Evolutionary conservation across 768 basidiomycete species (phyloP), one percentile per base, ranked within the genome.

Genomic region (Paxillus ammoniavirescens): DNA sequence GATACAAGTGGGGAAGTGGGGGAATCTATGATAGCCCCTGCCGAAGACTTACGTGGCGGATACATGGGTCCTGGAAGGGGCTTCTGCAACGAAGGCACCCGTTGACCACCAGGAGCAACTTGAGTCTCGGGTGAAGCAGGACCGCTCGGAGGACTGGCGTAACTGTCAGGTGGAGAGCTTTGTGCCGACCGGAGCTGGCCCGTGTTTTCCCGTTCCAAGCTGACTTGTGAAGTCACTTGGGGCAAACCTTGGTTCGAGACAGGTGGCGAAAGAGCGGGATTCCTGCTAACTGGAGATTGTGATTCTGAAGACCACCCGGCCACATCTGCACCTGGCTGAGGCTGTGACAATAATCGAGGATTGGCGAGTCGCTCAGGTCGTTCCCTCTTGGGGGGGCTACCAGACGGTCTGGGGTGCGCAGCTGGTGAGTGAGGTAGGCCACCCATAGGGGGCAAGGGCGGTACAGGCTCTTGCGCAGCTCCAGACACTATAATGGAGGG

Each of bases 401-500:
- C 52, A 30, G 45, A 45, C 7, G 42, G 33, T 18, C 30, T 48
- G 1, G 49, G 30, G 37, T 43, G 58, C 2, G 49, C 48, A n/a
- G 50, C 46, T 31, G 65, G 57, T 18, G 57, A 62, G 40, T 70
- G 68, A 54, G 72, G 64, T 37, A 66, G 60, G 26, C 62, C 64
- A 52, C 69, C 72, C 23, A 82, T 58, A 8, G 78, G 66, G 5
- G 87, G 86, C 48, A 89, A 65, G 3, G 87, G 87, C 4, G 89
- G 89, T 5, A 86, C 79, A 38, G 85, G 82, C 49, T 79, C 81
- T 65, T 85, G 87, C 13, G 82, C 75, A 17, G 76, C 73, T 30
- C 80, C 81, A 33, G 82, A 75, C 47, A 84, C 84, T 86, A 42
- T 12, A n/a, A 36, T 31, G 26, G 50, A 50, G 28, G 38, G 36